Evolutionary conservation across 2,329 filamentous ascomycete genomes (phyloP), one percentile per base, ranked within the genome.

Genomic region (Monosporascus sp.): DNA sequence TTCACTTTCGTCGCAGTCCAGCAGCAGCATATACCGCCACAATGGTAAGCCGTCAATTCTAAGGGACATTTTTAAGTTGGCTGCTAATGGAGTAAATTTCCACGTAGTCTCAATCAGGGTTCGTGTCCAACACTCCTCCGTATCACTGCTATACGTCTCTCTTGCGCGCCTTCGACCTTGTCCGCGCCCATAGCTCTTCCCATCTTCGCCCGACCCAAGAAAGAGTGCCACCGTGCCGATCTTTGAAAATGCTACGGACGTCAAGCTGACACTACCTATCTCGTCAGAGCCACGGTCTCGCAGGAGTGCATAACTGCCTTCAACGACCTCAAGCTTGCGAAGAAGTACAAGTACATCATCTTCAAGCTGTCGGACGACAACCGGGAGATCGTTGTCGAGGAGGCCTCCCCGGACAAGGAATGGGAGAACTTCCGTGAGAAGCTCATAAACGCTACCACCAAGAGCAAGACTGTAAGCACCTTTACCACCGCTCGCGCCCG

Each of bases 281-380:
- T 43, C 11, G 60, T 4, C 73, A 91, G 88, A 81, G 87, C 88
- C 64, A 79, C 80, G 70, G 85, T 91, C 66, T 76, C 81, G 61
- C 80, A 82, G 69, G 87, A 92, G 55, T 91, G 88, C 81, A 82
- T 84, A 70, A 71, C 72, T 62, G 73, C 77, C 56, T 93, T 87
- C 82, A 90, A 92, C 74, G 86, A 92, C 64, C 82, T 93, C 62
- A 93, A 93, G 83, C 85, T 91, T 64, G 79, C 75, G 74, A 91
- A 91, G 76, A 85, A 83, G 78, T 80, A 84, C 78, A 92, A 90
- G 77, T 95, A 83, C 81, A 87, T 94, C 77, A 85, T 94, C 80
- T 93, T 83, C 86, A 90, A 91, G 81, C 84, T 94, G 70, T 87
- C 85, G 61, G 88, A 92, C 74, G 82, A 91, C 78, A 85, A 85